Conservation (phyloP, 345 rosid species). For the Aegle marmelos region DNA sequence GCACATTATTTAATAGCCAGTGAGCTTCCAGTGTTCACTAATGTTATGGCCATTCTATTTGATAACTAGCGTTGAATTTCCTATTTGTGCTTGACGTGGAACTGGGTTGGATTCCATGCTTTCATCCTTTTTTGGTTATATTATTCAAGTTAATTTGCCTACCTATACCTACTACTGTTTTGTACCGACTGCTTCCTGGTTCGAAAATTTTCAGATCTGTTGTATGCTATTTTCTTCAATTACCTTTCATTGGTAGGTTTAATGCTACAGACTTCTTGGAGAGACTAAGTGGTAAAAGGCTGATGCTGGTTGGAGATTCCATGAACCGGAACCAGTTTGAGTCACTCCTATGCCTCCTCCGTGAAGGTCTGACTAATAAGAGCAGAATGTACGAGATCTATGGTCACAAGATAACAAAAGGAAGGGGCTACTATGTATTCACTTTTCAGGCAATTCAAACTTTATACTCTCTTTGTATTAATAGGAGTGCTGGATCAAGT, state of each 20-base stretch:
- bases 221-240: conserved; percentile 24
- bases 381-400: conserved; percentile 70
- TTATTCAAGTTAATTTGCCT: background rate
- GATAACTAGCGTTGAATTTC: background rate
- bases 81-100: background rate
- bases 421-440: conserved; percentile 80
- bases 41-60: background rate
- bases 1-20: background rate
- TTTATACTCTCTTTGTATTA: conserved; percentile 7
- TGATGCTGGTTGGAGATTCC: conserved; percentile 93
- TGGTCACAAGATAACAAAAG: conserved; percentile 82
- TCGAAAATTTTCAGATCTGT: background rate
- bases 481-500: background rate
- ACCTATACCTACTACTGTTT: background rate
- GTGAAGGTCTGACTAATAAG: conserved; percentile 61
- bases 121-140: background rate
- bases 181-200: background rate
- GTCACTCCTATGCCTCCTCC: conserved; percentile 85
- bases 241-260: conserved; percentile 62
- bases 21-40: background rate
- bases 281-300: conserved; percentile 74
- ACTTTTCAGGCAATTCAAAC: conserved; percentile 55
- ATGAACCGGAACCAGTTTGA: conserved; percentile 94
- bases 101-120: background rate
- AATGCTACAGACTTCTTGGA: conserved; percentile 92